Evolutionary conservation across 2,329 filamentous ascomycete genomes (phyloP).

Genomic region (Paraconiothyrium brasiliense): DNA sequence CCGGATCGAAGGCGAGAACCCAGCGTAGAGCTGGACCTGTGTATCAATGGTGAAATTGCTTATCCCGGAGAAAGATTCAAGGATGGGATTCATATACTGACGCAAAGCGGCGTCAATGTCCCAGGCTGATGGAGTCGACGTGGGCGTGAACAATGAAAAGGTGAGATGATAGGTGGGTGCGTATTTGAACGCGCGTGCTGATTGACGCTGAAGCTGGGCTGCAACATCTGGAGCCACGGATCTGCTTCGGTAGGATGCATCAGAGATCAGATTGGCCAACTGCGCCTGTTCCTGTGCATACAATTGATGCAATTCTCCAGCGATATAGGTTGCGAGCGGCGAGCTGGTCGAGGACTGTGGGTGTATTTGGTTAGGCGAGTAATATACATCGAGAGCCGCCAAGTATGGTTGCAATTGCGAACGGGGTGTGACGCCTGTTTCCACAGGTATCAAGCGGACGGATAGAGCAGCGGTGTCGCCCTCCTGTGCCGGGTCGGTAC

Average conservation of each 20-base stretch:
- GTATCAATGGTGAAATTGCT: slow-evolving; percentile 97
- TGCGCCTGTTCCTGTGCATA: slow-evolving; percentile 91
- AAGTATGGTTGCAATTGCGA: slow-evolving; percentile 74
- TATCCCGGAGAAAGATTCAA: slow-evolving; percentile 80
- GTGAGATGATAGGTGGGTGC: slow-evolving; percentile 94
- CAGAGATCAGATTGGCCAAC: slow-evolving; percentile 63
- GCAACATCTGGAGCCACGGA: slow-evolving; percentile 56
- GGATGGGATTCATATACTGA: slow-evolving; percentile 81
- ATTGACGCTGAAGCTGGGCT: slow-evolving; percentile 70
- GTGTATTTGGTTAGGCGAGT: slow-evolving; percentile 74
- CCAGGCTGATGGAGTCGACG: slow-evolving; percentile 83
- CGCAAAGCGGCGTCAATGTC: slow-evolving; percentile 84
- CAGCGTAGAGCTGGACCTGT: slow-evolving; percentile 92
- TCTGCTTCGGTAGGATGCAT: slow-evolving; percentile 60
- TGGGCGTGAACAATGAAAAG: slow-evolving; percentile 91
- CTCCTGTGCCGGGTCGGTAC: slow-evolving; percentile 38
- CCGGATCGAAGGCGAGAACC: slow-evolving; percentile 69
- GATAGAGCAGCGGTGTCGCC: slow-evolving; percentile 69
- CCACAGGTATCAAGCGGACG: slow-evolving; percentile 74
- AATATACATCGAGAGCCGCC: slow-evolving; percentile 79
- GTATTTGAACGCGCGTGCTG: slow-evolving; percentile 87
- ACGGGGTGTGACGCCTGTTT: slow-evolving; percentile 60
- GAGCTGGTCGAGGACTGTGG: slow-evolving; percentile 75
- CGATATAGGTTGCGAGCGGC: slow-evolving; percentile 78
- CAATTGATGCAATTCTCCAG: slow-evolving; percentile 76